Evolutionary conservation across 495 filamentous ascomycete genomes (phyloP).

Genomic region (Jackrogersella minutella): DNA sequence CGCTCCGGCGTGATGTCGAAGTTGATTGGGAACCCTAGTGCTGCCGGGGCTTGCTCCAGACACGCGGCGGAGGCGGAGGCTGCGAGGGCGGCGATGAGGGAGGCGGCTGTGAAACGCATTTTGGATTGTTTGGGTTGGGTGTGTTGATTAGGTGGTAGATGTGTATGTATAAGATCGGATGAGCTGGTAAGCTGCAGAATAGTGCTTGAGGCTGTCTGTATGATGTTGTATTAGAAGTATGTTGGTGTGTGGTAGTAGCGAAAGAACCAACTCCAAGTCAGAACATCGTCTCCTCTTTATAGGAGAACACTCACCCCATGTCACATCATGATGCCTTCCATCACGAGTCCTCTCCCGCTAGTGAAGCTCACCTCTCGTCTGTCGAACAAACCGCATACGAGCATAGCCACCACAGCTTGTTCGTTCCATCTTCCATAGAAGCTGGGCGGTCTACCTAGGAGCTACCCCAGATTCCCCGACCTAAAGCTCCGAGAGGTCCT

Average conservation of each 20-base stretch:
- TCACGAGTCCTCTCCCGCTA: slow-evolving; percentile 3
- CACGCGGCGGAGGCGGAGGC: slow-evolving; percentile 27
- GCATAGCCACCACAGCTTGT: background rate
- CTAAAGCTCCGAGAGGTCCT: background rate
- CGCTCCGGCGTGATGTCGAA: slow-evolving; percentile 31
- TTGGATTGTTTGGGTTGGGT: slow-evolving; percentile 16
- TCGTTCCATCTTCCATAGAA: background rate
- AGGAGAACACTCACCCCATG: slow-evolving; percentile 1
- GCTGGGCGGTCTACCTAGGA: background rate
- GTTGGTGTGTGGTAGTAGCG: slow-evolving; percentile 1
- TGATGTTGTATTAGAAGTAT: background rate
- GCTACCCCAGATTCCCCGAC: slow-evolving; percentile 16
- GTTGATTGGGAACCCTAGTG: slow-evolving; percentile 28
- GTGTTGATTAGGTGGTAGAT: background rate
- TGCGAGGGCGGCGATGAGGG: slow-evolving; percentile 25
- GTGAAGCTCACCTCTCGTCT: background rate
- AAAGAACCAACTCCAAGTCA: background rate
- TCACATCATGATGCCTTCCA: background rate
- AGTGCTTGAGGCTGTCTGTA: background rate
- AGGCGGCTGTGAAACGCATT: slow-evolving; percentile 44
- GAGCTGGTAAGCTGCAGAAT: background rate
- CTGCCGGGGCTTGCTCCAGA: slow-evolving; percentile 21
- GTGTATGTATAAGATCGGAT: too few relatives aligned
- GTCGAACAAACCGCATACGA: slow-evolving; percentile 1
- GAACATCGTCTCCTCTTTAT: slow-evolving; percentile 14